phyloP scores from a whole-genome alignment of 1,284 basidiomycete genomes.

The Phellopilus nigrolimitatus region DNA sequence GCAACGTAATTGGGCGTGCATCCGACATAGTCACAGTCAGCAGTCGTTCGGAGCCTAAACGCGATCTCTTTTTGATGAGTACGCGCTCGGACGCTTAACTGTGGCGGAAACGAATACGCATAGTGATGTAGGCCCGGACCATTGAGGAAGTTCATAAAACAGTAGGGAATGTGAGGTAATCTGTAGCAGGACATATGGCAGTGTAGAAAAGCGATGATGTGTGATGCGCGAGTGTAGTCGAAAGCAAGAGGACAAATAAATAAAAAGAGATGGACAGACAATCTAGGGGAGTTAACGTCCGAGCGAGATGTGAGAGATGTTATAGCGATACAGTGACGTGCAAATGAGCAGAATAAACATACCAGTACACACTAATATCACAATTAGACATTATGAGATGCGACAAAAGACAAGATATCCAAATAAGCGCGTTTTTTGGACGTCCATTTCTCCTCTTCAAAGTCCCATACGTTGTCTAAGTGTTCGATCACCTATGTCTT shows the following conservation, averaged over 20 bases:
- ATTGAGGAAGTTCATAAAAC: background rate
- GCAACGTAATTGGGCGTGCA: too few species aligned
- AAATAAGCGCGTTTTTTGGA: constrained; percentile 2
- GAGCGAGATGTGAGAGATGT: constrained; percentile 13
- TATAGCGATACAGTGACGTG: constrained; percentile 18
- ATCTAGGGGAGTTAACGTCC: constrained; percentile 12
- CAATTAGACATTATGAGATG: constrained; percentile 9
- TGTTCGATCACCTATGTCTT: constrained; percentile 57
- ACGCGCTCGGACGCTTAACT: too few species aligned
- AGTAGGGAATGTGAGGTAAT: background rate
- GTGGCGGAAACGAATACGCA: too few species aligned
- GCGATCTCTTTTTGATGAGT: too few species aligned
- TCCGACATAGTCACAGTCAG: too few species aligned
- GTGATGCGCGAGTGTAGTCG: background rate
- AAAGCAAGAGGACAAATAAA: constrained; percentile 9
- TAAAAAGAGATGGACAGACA: background rate
- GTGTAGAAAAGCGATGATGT: too few species aligned
- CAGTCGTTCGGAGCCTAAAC: too few species aligned
- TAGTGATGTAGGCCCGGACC: background rate
- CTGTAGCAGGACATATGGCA: too few species aligned
- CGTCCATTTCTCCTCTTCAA: constrained; percentile 29
- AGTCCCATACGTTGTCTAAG: constrained; percentile 76
- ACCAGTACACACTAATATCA: constrained; percentile 20
- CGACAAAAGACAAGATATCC: constrained; percentile 13
- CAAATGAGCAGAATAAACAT: constrained; percentile 17